Evolutionary conservation across 371 early-diverging fungal genomes (phyloP).

Genomic region (Funneliformis caledonium): DNA sequence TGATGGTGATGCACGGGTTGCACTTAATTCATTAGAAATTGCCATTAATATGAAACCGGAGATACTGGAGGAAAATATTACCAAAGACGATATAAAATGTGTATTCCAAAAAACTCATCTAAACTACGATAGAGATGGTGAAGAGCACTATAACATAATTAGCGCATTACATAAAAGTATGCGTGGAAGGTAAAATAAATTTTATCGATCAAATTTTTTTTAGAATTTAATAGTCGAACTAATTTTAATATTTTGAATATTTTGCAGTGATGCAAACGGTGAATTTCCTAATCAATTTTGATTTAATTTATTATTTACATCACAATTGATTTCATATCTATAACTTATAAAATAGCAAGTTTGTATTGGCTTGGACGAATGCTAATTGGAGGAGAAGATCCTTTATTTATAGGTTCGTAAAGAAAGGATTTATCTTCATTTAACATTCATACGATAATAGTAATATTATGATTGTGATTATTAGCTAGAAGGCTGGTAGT

Average conservation of each 20-base stretch:
- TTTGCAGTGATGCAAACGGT: constrained; percentile 37
- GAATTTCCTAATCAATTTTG: neutral
- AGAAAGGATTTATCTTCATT: neutral
- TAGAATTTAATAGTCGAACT: neutral
- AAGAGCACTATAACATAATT: constrained; percentile 88
- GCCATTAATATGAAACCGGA: constrained; percentile 48
- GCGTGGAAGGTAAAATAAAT: constrained; percentile 64
- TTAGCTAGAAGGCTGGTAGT: constrained; percentile 63
- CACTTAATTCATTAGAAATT: constrained; percentile 73
- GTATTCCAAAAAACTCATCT: constrained; percentile 82
- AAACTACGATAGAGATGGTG: constrained; percentile 81
- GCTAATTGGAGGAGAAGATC: constrained; percentile 90
- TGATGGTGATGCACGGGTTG: constrained; percentile 78
- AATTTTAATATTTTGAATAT: constrained; percentile 6
- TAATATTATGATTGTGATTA: neutral
- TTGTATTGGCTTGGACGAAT: constrained; percentile 91
- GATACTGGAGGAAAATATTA: constrained; percentile 39
- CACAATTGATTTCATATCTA: neutral
- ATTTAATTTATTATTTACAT: neutral
- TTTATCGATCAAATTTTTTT: no score
- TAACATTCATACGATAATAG: neutral
- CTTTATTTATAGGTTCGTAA: constrained; percentile 65
- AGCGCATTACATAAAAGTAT: constrained; percentile 88
- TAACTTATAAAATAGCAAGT: constrained; percentile 12
- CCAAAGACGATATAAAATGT: constrained; percentile 54